Evolutionary conservation across 345 rosid genomes (phyloP).

Genomic region (Dovyalis caffra): DNA sequence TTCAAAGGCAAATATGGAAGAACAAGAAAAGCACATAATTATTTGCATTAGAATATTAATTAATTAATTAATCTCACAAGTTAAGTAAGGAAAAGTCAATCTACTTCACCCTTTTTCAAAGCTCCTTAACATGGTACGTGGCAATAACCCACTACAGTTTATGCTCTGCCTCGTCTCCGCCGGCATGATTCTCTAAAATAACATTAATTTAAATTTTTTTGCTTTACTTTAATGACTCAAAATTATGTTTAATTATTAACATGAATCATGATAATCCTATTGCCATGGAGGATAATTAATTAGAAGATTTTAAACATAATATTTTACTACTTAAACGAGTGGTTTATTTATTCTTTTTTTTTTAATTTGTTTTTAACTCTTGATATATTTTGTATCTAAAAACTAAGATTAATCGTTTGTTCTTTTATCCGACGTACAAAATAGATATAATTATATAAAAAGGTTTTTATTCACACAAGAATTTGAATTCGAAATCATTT

Average conservation of each 20-base stretch:
- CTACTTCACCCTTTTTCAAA: neutral
- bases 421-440: too few relatives aligned
- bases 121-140: constrained; percentile 4
- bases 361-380: too few relatives aligned
- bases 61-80: neutral
- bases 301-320: neutral
- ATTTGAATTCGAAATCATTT: too few relatives aligned
- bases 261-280: neutral
- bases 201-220: neutral
- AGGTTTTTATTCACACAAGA: too few relatives aligned
- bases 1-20: neutral
- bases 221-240: neutral
- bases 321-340: neutral
- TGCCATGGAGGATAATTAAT: neutral
- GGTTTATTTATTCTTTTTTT: too few relatives aligned
- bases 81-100: neutral
- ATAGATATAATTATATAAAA: too few relatives aligned
- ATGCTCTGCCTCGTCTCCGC: neutral
- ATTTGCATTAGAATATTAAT: neutral
- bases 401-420: too few relatives aligned
- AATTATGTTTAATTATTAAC: neutral
- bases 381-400: too few relatives aligned
- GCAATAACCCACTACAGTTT: neutral
- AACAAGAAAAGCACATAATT: neutral
- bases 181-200: neutral